These are phyloP conservation scores for Neobulgaria alba DNA, from an alignment of 2,329 filamentous ascomycete species.

Conservation along the genomic window DNA sequence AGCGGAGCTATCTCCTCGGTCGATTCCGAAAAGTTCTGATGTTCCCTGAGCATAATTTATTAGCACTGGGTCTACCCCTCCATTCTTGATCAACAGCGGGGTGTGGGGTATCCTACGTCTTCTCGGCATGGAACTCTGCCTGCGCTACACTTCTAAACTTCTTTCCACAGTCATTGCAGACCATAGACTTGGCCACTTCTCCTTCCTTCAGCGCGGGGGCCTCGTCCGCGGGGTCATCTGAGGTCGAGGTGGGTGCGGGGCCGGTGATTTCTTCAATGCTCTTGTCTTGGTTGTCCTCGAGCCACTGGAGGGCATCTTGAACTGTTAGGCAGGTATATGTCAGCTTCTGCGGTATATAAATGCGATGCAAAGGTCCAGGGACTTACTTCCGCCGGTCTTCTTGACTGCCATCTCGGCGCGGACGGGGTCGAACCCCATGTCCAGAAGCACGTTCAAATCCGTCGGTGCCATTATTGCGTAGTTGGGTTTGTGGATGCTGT, in stretches of 20 bases:
- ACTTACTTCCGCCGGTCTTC: conserved; percentile 69
- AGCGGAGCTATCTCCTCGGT: conserved; percentile 85
- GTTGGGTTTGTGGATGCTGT: no score
- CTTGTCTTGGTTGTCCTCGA: conserved; percentile 86
- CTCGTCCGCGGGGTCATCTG: conserved; percentile 45
- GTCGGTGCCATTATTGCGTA: conserved; percentile 38
- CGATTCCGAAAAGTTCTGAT: conserved; percentile 86
- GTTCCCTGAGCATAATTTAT: conserved; percentile 46
- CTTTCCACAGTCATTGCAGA: conserved; percentile 94
- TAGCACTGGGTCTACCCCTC: conserved; percentile 7
- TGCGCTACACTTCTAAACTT: conserved; percentile 73
- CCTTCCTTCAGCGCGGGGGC: conserved; percentile 61
- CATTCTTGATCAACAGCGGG: no score
- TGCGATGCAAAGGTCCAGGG: not conserved
- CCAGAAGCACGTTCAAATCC: conserved; percentile 52
- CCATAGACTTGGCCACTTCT: conserved; percentile 66
- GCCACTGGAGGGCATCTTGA: conserved; percentile 86
- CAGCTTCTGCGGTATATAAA: conserved; percentile 13
- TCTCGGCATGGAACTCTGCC: conserved; percentile 84
- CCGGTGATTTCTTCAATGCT: conserved; percentile 67
- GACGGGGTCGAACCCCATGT: conserved; percentile 76
- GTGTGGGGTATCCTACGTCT: conserved; percentile 46
- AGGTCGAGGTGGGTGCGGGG: conserved; percentile 25
- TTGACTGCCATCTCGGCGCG: conserved; percentile 78
- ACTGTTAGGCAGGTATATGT: conserved; percentile 47